Evolutionary conservation across 2,329 filamentous ascomycete species (phyloP), one percentile per base, ranked within the genome.

Genomic region (Westerdykella ornata): DNA sequence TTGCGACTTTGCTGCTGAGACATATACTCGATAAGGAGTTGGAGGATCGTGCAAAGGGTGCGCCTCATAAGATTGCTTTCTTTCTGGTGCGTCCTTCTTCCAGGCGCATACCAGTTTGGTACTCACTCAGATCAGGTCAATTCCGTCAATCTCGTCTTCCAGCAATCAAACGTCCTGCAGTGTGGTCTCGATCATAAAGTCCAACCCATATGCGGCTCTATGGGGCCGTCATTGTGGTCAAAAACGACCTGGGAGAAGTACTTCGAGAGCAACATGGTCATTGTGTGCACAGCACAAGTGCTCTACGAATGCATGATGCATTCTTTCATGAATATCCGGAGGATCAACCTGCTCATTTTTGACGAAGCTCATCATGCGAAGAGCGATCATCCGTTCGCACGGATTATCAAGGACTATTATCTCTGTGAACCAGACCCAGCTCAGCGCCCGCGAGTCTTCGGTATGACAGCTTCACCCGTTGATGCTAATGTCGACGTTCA

Each of bases 341-440:
- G 85, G 52, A 88, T 97, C 63, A 97, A 90, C 56, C 75, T 98
- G 1, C 72, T 98, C 29, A 81, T 97, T 45, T 95, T 98, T 51
- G 92, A 98, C 56, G 92, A 98, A 66, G 92, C 89, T 5, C 92
- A 98, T 56, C 92, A 97, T 58, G 81, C 90, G 0, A 98, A 98
- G 67, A 94, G 90, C 62, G 85, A 88, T 38, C 92, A 98, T 56
- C 77, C 87, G 0, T 98, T 95, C 59, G 87, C 90, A 15, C 77
- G 74, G 19, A 92, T 98, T 44, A 86, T 98, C 67, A 88, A 85
- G 54, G 84, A 94, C 44, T 88, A 86, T 52, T 97, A 96, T 57
- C 49, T 79, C 1, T 66, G 73, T 2, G 69, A 73, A 20, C 52
- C 62, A 1, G 67, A 72, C 1, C 48, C 62, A 0, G 53, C 59